A percentile compares a stretch with the other conserved stretches of the same genome.
Conservation (phyloP, 805 yeast species). For the Zygosaccharomyces gambellarensis region DNA sequence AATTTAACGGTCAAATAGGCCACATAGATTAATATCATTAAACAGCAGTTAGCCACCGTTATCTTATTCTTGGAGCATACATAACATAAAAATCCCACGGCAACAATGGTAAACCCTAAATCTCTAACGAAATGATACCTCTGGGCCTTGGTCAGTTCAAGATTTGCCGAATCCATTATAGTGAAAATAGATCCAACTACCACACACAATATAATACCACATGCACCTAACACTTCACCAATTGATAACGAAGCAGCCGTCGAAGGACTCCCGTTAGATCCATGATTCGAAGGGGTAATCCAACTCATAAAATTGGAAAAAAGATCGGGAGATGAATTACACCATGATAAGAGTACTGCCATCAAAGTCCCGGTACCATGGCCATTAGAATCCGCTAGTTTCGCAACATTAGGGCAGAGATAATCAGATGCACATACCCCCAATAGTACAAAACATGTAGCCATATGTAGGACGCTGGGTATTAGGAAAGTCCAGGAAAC, state of each 20-base stretch:
- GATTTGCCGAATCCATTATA: constrained; percentile 22
- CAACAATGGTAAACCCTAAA: constrained; percentile 22
- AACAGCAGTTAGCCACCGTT: constrained; percentile 25
- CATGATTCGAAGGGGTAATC: constrained; percentile 17
- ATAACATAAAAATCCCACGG: constrained; percentile 25
- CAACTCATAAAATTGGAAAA: constrained; percentile 36
- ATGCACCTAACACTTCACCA: constrained; percentile 37
- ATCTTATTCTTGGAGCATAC: constrained; percentile 23
- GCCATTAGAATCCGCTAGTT: constrained; percentile 23
- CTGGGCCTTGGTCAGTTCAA: constrained; percentile 19
- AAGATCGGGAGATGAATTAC: constrained; percentile 37
- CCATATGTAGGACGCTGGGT: constrained; percentile 26
- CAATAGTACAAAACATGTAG: constrained; percentile 28
- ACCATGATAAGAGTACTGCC: constrained; percentile 35
- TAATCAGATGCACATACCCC: constrained; percentile 37
- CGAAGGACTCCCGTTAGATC: constrained; percentile 10
- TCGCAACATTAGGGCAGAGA: constrained; percentile 34
- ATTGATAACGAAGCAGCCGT: constrained; percentile 31
- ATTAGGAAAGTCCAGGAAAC: constrained; percentile 20
- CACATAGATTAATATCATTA: constrained; percentile 26
- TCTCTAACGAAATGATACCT: constrained; percentile 24
- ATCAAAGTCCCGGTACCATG: constrained; percentile 24
- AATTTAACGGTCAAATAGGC: constrained; percentile 21
- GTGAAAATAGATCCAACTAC: constrained; percentile 34
- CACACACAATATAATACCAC: constrained; percentile 36